Conservation (phyloP, 169 alveolate genomes). For the Cryptosporidium muris region DNA sequence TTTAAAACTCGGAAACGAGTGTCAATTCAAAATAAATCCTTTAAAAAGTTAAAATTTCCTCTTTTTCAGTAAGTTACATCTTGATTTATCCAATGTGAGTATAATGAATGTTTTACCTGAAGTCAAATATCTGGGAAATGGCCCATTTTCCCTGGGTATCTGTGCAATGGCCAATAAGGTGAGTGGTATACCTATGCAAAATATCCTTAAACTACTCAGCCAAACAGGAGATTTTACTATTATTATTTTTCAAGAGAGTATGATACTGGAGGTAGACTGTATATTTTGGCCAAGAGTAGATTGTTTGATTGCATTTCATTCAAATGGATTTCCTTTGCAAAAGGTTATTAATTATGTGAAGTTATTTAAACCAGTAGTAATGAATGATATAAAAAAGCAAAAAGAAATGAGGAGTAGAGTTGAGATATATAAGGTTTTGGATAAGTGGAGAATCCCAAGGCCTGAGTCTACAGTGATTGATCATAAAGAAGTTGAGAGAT, state of each 20-base stretch:
- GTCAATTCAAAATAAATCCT: no score
- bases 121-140: constrained; percentile 2
- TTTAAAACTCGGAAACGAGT: no score
- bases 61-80: no score
- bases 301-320: constrained; percentile 89
- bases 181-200: constrained; percentile 87
- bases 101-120: no score
- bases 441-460: constrained; percentile 85
- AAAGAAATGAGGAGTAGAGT: constrained; percentile 80
- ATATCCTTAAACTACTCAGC: constrained; percentile 80
- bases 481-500: constrained; percentile 79
- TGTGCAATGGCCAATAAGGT: constrained; percentile 90
- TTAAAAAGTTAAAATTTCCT: no score
- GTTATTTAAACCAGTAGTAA: constrained; percentile 77
- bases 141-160: constrained; percentile 84
- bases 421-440: constrained; percentile 81
- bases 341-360: constrained; percentile 85
- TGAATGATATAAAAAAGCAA: constrained; percentile 74
- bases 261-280: constrained; percentile 81
- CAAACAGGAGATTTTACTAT: constrained; percentile 84
- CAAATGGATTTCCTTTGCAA: constrained; percentile 88
- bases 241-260: constrained; percentile 84
- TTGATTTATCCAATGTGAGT: no score
- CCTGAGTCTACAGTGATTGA: constrained; percentile 87
- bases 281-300: constrained; percentile 91